Percentiles rank a stretch among this genome's conserved stretches.
Evolutionary conservation across 768 basidiomycete genomes (phyloP).

Genomic region (Tulasnella sp.): DNA sequence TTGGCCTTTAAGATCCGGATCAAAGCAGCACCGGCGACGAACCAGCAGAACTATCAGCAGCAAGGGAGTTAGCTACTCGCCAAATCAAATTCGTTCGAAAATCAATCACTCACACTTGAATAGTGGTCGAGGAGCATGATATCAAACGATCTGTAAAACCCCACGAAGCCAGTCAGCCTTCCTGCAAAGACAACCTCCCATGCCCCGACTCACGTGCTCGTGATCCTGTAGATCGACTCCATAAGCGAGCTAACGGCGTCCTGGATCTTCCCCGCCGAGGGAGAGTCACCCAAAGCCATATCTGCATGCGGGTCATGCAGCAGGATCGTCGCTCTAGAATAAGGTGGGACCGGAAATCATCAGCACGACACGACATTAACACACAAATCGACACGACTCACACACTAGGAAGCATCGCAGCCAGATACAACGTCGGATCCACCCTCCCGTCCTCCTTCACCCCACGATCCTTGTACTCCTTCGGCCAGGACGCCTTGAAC

Average conservation of each 20-base stretch:
- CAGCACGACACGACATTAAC: background rate
- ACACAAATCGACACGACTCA: background rate
- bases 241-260: background rate
- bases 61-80: background rate
- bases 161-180: background rate
- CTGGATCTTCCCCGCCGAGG: background rate
- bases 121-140: conserved; percentile 5
- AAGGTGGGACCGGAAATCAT: background rate
- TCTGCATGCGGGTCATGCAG: conserved; percentile 11
- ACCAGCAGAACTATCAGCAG: conserved; percentile 6
- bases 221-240: conserved; percentile 5
- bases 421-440: conserved; percentile 1
- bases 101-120: background rate
- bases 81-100: background rate
- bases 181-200: no score
- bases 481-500: conserved; percentile 2
- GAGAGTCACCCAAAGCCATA: background rate
- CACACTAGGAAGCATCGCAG: conserved; percentile 1
- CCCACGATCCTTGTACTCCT: conserved; percentile 3
- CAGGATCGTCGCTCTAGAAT: background rate
- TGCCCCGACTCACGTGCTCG: background rate
- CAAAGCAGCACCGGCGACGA: background rate
- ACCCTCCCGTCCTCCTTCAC: background rate
- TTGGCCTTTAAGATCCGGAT: conserved; percentile 7
- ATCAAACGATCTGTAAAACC: background rate